A percentile compares a stretch with the other conserved stretches of the same genome.
Conservation (phyloP, 2,329 filamentous ascomycete genomes). For the Ophiognomonia clavigignenti-juglandacearum region DNA sequence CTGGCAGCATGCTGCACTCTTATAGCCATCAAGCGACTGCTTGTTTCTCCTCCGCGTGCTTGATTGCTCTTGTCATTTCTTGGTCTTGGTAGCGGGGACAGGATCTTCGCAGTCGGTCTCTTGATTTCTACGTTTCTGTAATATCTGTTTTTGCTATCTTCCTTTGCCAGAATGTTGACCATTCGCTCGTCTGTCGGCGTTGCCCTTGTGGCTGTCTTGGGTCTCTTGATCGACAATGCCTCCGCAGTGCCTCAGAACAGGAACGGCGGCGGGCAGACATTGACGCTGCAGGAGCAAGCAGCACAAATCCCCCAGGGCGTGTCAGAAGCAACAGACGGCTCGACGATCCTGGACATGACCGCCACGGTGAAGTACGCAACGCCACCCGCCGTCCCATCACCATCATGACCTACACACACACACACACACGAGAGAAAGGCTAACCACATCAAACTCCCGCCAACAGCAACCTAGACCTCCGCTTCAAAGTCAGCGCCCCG, state of each 20-base stretch:
- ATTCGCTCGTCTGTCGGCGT: constrained; percentile 16
- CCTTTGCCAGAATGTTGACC: constrained; percentile 20
- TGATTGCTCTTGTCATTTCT: background rate
- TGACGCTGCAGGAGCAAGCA: constrained; percentile 25
- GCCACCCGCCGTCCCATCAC: background rate
- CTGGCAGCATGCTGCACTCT: background rate
- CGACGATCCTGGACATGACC: constrained; percentile 50
- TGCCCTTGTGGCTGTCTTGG: constrained; percentile 13
- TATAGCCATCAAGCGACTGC: background rate
- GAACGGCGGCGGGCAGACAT: constrained; percentile 2
- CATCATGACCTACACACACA: no score
- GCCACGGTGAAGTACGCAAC: constrained; percentile 46
- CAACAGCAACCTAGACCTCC: constrained; percentile 46
- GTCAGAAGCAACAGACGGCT: constrained; percentile 45
- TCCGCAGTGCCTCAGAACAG: constrained; percentile 13
- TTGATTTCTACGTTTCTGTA: constrained; percentile 3
- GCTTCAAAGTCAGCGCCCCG: constrained; percentile 52
- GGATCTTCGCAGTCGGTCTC: constrained; percentile 4
- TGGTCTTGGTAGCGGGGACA: constrained; percentile 1
- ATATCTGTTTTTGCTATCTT: background rate
- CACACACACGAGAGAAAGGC: background rate
- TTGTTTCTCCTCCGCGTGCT: background rate
- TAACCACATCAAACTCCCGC: background rate
- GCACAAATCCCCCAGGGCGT: constrained; percentile 29
- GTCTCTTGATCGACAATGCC: constrained; percentile 12